Evolutionary conservation across 1,284 basidiomycete species (phyloP), one percentile per base, ranked within the genome.

Genomic region (Stygiomarasmius scandens): DNA sequence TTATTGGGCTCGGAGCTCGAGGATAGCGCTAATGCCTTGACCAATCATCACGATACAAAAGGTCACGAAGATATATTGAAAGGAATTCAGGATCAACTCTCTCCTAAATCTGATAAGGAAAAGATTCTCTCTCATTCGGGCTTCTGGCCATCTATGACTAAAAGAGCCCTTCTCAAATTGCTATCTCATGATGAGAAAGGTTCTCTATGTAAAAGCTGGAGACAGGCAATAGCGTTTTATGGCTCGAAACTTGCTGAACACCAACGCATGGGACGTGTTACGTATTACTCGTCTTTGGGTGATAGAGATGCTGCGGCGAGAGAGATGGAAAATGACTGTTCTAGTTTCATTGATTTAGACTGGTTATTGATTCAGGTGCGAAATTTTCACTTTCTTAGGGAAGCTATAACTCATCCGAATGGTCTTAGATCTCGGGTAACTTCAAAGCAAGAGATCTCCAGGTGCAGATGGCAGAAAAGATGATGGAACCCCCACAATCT

Each of bases 391-490:
- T 44, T 38, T 48, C 20, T 16, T 1, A 41, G 16, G 22, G 34
- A 12, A 36, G 9, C 29, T 1, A 32, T n/a, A 46, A 10, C 29
- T 6, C 16, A 9, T 6, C 6, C 38, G 38, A 9, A 9, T n/a
- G 6, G 4, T 45, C 32, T 27, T 48, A 82, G 79, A 67, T 83
- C 14, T 77, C 84, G 49, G 66, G 69, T 1, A 70, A 81, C 50
- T 73, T 84, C 49, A 55, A 71, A 2, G 65, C 72, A 19, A 74
- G 82, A 4, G 61, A 67, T 1, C 55, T 81, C 14, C 83, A 85
- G 58, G 63, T 66, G 2, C 54, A 66, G 0, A 69, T 82, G 1
- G 76, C 81, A 1, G 52, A 63, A 3, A 71, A 81, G 49, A 85
- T 85, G 82, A 77, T 81, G n/a, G 55, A 61, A 0, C 82, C 83